Evolutionary conservation across 2,329 filamentous ascomycete species (phyloP).

Genomic region (Malbranchea zuffiana): DNA sequence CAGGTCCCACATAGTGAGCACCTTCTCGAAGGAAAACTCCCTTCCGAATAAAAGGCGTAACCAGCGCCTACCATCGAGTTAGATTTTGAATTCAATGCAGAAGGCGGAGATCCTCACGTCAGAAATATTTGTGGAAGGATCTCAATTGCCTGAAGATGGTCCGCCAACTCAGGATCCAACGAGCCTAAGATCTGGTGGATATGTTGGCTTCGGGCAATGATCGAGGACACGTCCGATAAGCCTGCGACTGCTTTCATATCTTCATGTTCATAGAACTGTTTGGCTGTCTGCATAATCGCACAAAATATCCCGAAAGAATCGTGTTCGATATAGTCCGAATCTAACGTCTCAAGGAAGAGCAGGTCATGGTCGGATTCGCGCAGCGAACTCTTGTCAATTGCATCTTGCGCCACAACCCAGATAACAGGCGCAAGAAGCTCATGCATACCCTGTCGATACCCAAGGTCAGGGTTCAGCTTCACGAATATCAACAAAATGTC

Average conservation of each 20-base stretch:
- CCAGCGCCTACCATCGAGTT: conserved; percentile 57
- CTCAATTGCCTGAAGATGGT: conserved; percentile 70
- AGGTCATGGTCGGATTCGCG: conserved; percentile 30
- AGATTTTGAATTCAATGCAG: conserved; percentile 1
- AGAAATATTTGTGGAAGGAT: conserved; percentile 94
- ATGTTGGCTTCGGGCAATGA: conserved; percentile 72
- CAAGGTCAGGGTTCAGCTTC: conserved; percentile 75
- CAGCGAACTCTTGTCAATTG: conserved; percentile 45
- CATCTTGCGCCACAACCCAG: conserved; percentile 73
- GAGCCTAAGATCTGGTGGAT: conserved; percentile 77
- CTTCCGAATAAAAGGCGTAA: conserved; percentile 83
- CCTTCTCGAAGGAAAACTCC: conserved; percentile 80
- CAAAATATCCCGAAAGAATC: conserved; percentile 82
- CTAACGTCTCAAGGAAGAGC: conserved; percentile 55
- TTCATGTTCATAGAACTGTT: conserved; percentile 71
- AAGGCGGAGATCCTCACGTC: conserved; percentile 49
- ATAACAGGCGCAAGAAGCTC: conserved; percentile 84
- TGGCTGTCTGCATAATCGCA: conserved; percentile 75
- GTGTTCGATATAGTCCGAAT: conserved; percentile 69
- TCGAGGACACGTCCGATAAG: conserved; percentile 49
- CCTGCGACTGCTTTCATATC: conserved; percentile 28
- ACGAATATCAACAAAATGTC: conserved; percentile 91
- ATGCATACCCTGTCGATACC: conserved; percentile 98
- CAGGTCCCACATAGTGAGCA: conserved; percentile 79
- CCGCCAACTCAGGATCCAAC: conserved; percentile 71